Evolutionary conservation across 352 stramenopile species (phyloP), one percentile per base, ranked within the genome.

Genomic region (Globisporangium cystogenes): DNA sequence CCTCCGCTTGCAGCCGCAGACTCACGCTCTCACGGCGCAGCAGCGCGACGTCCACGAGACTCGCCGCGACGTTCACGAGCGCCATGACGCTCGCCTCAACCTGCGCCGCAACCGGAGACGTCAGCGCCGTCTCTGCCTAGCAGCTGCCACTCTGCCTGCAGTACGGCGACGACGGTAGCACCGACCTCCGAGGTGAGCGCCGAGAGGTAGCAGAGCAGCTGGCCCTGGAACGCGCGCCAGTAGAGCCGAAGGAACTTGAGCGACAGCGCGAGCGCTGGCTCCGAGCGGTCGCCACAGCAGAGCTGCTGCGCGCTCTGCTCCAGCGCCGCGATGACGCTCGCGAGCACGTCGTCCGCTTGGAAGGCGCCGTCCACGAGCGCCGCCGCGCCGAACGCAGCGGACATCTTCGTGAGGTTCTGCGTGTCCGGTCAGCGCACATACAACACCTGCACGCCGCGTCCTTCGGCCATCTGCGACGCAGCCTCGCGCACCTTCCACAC

Each of bases 221-320:
- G 68, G 18, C 77, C 74, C 49, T 86, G 72, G 51, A 88, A 83
- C 18, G 72, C 77, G 16, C 74, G 66, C 65, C 76, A 73, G 36
- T 77, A 83, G 15, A 88, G 54, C 20, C 76, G 71, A 12, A 86
- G 48, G 48, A 80, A 66, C 59, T 74, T 74, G 7, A 88, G 39
- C 3, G 43, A 49, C n/a, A 41, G 27, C 24, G 11, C 12, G 27
- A 45, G 49, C 18, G 29, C 29, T 35, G 6, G 7, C 10, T 12
- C n/a, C n/a, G n/a, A n/a, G 5, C 29, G 5, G 29, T 7, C n/a
- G 24, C 24, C 16, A 6, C 35, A 21, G 18, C 66, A 51, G 18
- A 72, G 33, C 26, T 62, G 53, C 16, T 53, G 56, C 26, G 50
- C 55, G 14, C 48, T 67, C 8, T 59, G 43, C 27, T 82, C 68